Base-by-base conservation (phyloP, 2,329 filamentous ascomycete species). In the Sporothrix inflata region DNA sequence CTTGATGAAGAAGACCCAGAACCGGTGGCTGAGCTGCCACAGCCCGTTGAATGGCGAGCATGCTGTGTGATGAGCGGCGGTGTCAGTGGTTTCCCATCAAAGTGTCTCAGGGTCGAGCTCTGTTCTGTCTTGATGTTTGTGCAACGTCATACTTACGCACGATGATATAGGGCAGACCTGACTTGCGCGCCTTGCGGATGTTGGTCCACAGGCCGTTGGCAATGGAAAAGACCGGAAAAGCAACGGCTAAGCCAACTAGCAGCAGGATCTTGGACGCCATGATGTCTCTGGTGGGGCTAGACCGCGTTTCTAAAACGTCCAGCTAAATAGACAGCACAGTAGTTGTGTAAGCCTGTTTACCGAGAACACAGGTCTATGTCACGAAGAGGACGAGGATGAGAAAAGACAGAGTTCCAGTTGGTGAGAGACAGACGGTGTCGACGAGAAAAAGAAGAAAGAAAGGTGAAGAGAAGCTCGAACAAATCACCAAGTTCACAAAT, bases 1-100 rank as follows among this genome's bases (percentile, higher is more conserved):
- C 72, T 83, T 84, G 75, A 92, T 83, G 16, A 91, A 72, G 2
- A 87, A 86, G 12, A 88, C 77, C 85, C 85, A 90, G 53, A 90
- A 73, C 68, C 79, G 79, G 75, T 85, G 82, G 1, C 86, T 86
- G 34, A 90, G 76, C 71, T 90, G 83, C 87, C 89, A 91, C 27
- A 84, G 76, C 19, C 83, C 75, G 75, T 85, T 86, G 77, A 87
- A 85, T 0, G 86, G 83, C 24, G 81, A 83, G 55, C 83, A 78
- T 16, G 86, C 86, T 88, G 73, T 51, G 55, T 61, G 38, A 16
- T 77, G 60, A 34, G 12, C 21, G 77, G 74, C 42, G 6, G 42
- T 57, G 24, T 51, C 19, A 61, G 11, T 19, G 2, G n/a, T 30
- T 11, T n/a, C n/a, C n/a, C n/a, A n/a, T n/a, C n/a, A n/a, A n/a